phyloP scores from a whole-genome alignment of 164 flowering plant genomes.

The Magnolia kwangsiensis region DNA sequence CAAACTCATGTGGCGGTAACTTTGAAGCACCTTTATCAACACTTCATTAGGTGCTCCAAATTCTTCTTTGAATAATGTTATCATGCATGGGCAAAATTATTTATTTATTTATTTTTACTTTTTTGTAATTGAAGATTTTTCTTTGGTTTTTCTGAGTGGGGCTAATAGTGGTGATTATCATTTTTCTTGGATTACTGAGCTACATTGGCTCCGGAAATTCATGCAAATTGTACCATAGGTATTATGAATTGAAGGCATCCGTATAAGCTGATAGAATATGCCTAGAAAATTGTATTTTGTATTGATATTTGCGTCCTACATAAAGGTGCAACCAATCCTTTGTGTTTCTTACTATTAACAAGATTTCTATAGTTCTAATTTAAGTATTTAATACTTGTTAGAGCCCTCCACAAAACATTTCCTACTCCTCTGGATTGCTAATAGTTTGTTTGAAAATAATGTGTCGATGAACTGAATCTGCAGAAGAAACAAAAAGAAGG shows the following conservation, averaged over 20 bases:
- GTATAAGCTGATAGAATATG: background rate
- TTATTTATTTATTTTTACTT: background rate
- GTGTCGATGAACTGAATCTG: constrained; percentile 33
- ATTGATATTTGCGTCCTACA: background rate
- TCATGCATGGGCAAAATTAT: background rate
- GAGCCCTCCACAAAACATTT: constrained; percentile 24
- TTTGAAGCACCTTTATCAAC: too few relatives aligned
- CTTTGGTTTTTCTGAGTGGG: background rate
- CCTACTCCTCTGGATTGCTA: constrained; percentile 26
- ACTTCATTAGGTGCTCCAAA: background rate
- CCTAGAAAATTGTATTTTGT: too few relatives aligned
- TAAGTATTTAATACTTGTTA: constrained; percentile 22
- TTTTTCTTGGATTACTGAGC: background rate
- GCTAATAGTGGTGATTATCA: background rate
- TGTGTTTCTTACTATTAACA: constrained; percentile 3
- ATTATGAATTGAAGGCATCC: background rate
- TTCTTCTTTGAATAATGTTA: background rate
- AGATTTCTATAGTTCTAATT: constrained; percentile 17
- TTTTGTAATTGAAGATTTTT: background rate
- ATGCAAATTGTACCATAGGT: constrained; percentile 4
- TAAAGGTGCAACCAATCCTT: background rate
- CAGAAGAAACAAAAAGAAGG: constrained; percentile 38
- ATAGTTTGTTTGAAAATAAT: constrained; percentile 30
- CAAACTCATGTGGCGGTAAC: too few relatives aligned
- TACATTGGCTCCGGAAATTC: background rate